A percentile compares a stretch with the other conserved stretches of the same genome.
Conservation (phyloP, 2,329 filamentous ascomycete species). For the Colletotrichum sp. region DNA sequence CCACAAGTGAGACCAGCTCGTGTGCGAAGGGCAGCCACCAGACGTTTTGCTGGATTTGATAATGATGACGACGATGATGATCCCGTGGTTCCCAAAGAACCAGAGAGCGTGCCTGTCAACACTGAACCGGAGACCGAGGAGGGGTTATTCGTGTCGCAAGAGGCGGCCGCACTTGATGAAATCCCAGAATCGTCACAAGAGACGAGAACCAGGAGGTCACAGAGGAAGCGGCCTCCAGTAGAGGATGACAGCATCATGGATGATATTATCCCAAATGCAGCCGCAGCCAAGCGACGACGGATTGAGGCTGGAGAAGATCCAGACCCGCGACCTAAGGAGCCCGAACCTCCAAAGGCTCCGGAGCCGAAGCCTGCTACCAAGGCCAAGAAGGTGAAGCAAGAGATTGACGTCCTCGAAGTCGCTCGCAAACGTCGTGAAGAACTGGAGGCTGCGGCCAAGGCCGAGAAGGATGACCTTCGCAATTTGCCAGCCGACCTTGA, state of each 20-base stretch:
- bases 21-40: conserved; percentile 30
- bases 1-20: conserved; percentile 25
- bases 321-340: conserved; percentile 32
- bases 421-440: conserved; percentile 65
- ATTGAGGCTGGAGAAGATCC: conserved; percentile 63
- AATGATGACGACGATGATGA: conserved; percentile 45
- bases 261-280: conserved; percentile 75
- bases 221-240: conserved; percentile 51
- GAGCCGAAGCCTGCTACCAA: conserved; percentile 33
- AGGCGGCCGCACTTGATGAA: conserved; percentile 20
- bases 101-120: neutral
- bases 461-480: conserved; percentile 58
- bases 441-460: conserved; percentile 67
- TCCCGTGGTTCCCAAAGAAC: conserved; percentile 31
- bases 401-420: conserved; percentile 72
- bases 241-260: conserved; percentile 67
- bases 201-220: conserved; percentile 26
- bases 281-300: conserved; percentile 79
- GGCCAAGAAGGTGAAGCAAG: conserved; percentile 57
- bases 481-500: conserved; percentile 68
- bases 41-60: conserved; percentile 78
- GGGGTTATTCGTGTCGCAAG: conserved; percentile 64
- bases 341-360: conserved; percentile 29
- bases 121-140: conserved; percentile 44
- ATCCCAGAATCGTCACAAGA: conserved; percentile 24